Conservation (phyloP, 306 rosid species). For the Quillaja saponaria region DNA sequence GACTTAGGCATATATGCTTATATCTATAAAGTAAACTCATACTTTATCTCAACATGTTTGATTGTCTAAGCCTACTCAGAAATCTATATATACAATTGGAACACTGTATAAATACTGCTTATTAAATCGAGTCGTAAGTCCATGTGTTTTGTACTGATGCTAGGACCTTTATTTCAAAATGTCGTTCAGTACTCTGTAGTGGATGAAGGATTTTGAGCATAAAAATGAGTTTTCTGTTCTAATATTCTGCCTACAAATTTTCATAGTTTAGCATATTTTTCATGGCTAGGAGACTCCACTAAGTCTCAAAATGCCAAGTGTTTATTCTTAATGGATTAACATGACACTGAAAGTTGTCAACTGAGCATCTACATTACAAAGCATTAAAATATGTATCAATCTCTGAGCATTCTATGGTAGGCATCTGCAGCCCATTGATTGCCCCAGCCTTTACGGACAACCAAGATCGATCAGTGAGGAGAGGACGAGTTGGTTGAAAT, state of each 20-base stretch:
- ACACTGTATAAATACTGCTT: constrained; percentile 2
- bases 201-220: too few species aligned
- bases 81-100: constrained; percentile 9
- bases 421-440: constrained; percentile 1
- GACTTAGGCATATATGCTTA: not conserved
- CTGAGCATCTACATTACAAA: not conserved
- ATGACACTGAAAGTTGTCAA: constrained; percentile 6
- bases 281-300: not conserved
- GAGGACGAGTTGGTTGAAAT: constrained; percentile 21
- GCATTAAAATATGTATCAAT: not conserved
- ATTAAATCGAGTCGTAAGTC: constrained; percentile 2
- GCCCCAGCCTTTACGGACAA: constrained; percentile 16
- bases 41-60: constrained; percentile 5
- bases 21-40: not conserved
- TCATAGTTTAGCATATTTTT: not conserved
- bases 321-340: not conserved
- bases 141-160: not conserved
- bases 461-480: constrained; percentile 22
- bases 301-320: constrained; percentile 15
- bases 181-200: too few species aligned
- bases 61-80: constrained; percentile 12
- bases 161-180: constrained; percentile 12
- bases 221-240: too few species aligned
- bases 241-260: too few species aligned
- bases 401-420: constrained; percentile 9